Evolutionary conservation across 768 basidiomycete species (phyloP), one percentile per base, ranked within the genome.

Genomic region (Lentinula detonsa): DNA sequence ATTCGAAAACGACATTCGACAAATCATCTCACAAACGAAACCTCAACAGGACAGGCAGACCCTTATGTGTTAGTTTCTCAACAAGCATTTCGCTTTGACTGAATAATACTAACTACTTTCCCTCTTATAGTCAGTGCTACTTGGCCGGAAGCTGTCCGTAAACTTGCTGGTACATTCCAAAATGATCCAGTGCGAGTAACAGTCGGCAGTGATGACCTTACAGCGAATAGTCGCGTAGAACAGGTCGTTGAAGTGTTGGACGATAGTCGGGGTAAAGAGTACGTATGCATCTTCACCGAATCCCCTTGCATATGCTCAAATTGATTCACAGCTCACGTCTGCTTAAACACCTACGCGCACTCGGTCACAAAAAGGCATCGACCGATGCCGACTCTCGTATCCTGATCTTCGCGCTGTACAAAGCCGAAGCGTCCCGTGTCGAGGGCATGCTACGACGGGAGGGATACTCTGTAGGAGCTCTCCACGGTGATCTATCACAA

Each of bases 1-100:
- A 0, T 99, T 99, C 71, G 97, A 99, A 72, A 97, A 98, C 68
- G 97, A 98, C 70, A 97, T 98, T 62, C 80, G 93, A 57, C 84
- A 80, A 62, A 98, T 99, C 69, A 95, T 98, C 63, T 86, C 83
- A 7, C 77, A 81, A 60, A 85, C 88, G 1, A 82, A 86, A 75
- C 84, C 84, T 69, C 78, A 81, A 39, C 71, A 78, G n/a, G 81
- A 84, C 61, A 82, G 94, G 50, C 93, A 95, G 75, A 96, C 93
- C 6, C 86, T 95, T 81, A 95, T 95, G 93, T 95, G 92, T 95
- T 71, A 65, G 91, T 82, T 21, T 13, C 11, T 39, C 49, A 15
- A 52, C 28, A 28, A 28, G 28, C 28, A 28, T 39, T 8, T n/a
- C 16, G 42, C 23, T 60, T 49, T 55, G 31, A n/a, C 48, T 54